Conservation (phyloP, 257 asterid species). For the Ehretia macrophylla region DNA sequence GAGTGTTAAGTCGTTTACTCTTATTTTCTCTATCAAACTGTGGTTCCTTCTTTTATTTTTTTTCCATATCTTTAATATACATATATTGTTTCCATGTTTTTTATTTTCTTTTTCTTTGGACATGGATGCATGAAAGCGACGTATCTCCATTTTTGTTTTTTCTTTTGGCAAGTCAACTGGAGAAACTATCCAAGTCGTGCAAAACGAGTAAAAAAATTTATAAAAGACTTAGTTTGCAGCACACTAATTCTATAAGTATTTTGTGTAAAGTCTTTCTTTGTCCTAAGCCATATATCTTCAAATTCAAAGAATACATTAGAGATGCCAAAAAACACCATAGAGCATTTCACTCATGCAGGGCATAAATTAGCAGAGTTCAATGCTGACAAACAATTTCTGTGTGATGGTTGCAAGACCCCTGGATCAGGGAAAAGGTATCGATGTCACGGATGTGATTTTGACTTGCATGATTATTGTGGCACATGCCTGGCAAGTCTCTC, state of each 20-base stretch:
- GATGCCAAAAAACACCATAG: not conserved
- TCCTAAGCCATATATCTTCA: not conserved
- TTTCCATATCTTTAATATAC: no score
- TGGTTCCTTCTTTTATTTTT: no score
- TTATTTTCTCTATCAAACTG: no score
- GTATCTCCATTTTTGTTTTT: no score
- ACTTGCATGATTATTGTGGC: slow-evolving; percentile 3
- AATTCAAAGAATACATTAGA: not conserved
- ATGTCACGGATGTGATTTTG: slow-evolving; percentile 2
- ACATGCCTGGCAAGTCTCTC: not conserved
- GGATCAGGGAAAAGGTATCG: slow-evolving; percentile 6
- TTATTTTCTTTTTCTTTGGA: no score
- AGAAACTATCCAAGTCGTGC: not conserved
- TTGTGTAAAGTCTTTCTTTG: not conserved
- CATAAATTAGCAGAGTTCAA: not conserved
- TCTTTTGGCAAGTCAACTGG: not conserved
- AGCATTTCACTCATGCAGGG: slow-evolving; percentile 2
- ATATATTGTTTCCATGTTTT: no score
- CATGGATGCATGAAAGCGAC: no score
- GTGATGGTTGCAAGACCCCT: not conserved
- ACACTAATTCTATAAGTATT: no score
- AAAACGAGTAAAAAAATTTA: no score
- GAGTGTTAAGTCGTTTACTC: no score
- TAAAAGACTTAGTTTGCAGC: no score
- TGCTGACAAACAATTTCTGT: not conserved